phyloP scores from a whole-genome alignment of 108 stramenopile genomes.

The Aurantiochytrium sp. region DNA sequence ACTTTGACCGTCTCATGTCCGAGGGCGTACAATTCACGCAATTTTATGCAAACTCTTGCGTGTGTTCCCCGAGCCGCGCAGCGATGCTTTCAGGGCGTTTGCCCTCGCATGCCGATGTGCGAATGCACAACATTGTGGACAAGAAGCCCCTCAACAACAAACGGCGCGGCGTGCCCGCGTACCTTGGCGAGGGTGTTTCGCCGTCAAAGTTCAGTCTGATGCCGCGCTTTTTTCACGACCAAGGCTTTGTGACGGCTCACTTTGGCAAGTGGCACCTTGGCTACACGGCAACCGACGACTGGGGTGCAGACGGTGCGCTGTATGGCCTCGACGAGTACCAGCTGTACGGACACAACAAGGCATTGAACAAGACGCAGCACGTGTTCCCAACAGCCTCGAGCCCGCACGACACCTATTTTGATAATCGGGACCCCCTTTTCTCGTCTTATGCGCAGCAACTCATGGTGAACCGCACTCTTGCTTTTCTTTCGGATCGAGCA shows the following conservation, averaged over 20 bases:
- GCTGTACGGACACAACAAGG: background rate
- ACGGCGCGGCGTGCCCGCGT: background rate
- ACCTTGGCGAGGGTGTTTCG: background rate
- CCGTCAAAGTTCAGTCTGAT: background rate
- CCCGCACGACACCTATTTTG: background rate
- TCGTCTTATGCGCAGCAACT: background rate
- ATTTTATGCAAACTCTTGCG: background rate
- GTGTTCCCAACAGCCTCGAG: background rate
- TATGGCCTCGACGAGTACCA: constrained; percentile 16
- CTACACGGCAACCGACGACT: background rate
- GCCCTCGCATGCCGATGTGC: background rate
- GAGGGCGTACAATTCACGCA: background rate
- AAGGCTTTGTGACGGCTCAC: constrained; percentile 2
- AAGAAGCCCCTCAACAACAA: background rate
- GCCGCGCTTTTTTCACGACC: constrained; percentile 5
- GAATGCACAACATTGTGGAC: background rate
- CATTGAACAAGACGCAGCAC: background rate
- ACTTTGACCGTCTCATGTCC: background rate
- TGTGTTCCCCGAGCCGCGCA: background rate
- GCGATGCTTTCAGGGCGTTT: background rate
- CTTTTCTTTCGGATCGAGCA: background rate
- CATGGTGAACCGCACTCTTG: background rate
- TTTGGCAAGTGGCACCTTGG: constrained; percentile 14
- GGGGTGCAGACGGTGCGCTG: background rate
- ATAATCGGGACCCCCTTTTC: background rate